Base-by-base conservation (phyloP, 2,329 filamentous ascomycete species). In the Davidsoniella australis region DNA sequence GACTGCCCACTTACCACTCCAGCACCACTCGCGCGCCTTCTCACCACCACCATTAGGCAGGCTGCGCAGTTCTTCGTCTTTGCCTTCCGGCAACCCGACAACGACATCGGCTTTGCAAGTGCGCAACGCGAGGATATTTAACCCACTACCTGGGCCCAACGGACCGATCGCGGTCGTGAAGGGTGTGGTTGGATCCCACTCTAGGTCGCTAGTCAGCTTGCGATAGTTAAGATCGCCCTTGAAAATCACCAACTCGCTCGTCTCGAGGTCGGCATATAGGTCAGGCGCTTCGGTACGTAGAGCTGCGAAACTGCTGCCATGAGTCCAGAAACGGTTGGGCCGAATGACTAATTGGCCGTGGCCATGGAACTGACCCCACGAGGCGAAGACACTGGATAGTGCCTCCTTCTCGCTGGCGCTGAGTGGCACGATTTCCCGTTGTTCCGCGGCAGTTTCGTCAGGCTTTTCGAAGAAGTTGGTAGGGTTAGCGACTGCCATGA, bases 51-150 rank as follows among this genome's bases (percentile, higher is more conserved):
- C 84, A 14, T 72, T 78, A 47, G 84, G 78, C 48, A 67, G 72
- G 7, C 73, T 69, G 56, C 73, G 78, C 48, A 96, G 68, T 61
- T 80, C 76, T 66, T 95, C 87, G 59, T 98, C 91, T 61, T 82
- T 76, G 5, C 89, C 88, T 7, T 77, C 64, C 12, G 79, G 72
- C n/a, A 98, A 69, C 0, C 87, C 89, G 23, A 95, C 91, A 0
- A 96, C 86, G 6, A 93, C 85, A 61, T 98, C 91, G 0, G 89
- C 89, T 67, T 98, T 98, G 71, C 89, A 95, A 0, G 91, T 98
- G 51, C 91, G 76, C 54, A 98, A 72, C 0, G 91, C 84, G 24
- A 98, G 71, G 2, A 89, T 74, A 53, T 94, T 87, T 50, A 96
- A 64, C 1, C 86, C 87, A 0, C 86, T 94, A 0, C 75, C 76